A percentile compares a stretch with the other conserved stretches of the same genome.
phyloP scores from a whole-genome alignment of 345 rosid genomes.

The Toxicodendron radicans region DNA sequence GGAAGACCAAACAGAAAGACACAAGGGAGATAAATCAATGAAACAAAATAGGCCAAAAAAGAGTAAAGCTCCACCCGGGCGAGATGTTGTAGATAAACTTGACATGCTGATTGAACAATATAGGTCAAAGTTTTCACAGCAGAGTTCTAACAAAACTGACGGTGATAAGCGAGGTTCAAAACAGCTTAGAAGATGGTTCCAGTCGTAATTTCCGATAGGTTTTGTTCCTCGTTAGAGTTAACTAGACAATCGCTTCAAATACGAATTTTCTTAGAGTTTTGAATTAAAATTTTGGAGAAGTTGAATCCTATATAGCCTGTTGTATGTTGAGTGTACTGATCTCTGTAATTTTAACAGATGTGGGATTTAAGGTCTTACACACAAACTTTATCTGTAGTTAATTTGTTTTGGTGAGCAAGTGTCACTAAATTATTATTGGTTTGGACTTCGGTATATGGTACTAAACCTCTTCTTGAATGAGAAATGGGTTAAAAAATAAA shows the following conservation, averaged over 20 bases:
- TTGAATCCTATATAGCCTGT: neutral
- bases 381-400: neutral
- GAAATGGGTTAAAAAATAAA: too few species aligned
- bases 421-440: too few species aligned
- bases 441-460: too few species aligned
- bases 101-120: constrained; percentile 72
- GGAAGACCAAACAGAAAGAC: constrained; percentile 29
- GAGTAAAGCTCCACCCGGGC: constrained; percentile 47
- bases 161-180: constrained; percentile 45
- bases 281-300: neutral
- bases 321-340: neutral
- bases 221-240: neutral
- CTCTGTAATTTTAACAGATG: neutral
- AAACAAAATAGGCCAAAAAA: constrained; percentile 45
- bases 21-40: constrained; percentile 26
- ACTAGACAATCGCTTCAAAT: neutral
- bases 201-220: constrained; percentile 30
- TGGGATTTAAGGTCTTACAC: too few species aligned
- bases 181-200: constrained; percentile 64
- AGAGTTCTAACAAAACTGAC: constrained; percentile 40
- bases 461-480: too few species aligned
- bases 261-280: neutral
- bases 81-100: constrained; percentile 59
- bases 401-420: neutral
- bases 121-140: constrained; percentile 64